phyloP scores from a whole-genome alignment of 2,329 filamentous ascomycete species.

The Nigrospora sphaerica region DNA sequence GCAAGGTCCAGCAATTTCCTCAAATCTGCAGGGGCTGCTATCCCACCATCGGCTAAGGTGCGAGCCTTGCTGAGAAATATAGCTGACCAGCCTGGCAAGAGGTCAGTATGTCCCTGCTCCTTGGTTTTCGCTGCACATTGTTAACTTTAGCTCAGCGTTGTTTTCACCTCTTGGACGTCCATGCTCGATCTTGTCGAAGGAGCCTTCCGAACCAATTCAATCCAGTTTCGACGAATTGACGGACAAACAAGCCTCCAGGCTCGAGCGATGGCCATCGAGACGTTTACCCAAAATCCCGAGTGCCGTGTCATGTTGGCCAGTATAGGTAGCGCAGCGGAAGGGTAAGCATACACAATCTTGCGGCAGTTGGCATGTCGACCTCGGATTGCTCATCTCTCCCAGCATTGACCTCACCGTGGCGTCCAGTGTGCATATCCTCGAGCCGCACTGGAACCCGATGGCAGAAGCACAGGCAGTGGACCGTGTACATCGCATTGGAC shows the following conservation, averaged over 20 bases:
- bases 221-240: slow-evolving; percentile 17
- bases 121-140: too few relatives aligned
- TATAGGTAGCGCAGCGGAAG: slow-evolving; percentile 21
- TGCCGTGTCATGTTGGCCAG: slow-evolving; percentile 22
- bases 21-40: too few relatives aligned
- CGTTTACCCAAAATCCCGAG: slow-evolving; percentile 8
- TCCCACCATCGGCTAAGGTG: background rate
- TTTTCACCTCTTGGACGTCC: slow-evolving; percentile 19
- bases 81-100: background rate
- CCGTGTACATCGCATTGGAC: slow-evolving; percentile 21
- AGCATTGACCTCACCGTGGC: slow-evolving; percentile 20
- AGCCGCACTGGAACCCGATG: slow-evolving; percentile 27
- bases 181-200: slow-evolving; percentile 19
- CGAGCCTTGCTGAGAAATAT: background rate
- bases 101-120: slow-evolving; percentile 6
- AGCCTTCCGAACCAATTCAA: slow-evolving; percentile 2
- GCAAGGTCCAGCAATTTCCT: background rate
- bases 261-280: slow-evolving; percentile 7
- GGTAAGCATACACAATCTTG: slow-evolving; percentile 9
- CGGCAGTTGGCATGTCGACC: background rate
- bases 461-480: slow-evolving; percentile 22
- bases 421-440: slow-evolving; percentile 18
- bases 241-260: slow-evolving; percentile 8
- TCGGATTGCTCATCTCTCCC: background rate
- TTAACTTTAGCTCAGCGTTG: slow-evolving; percentile 12